Conservation (phyloP, 345 rosid genomes). For the Kernera saxatilis region DNA sequence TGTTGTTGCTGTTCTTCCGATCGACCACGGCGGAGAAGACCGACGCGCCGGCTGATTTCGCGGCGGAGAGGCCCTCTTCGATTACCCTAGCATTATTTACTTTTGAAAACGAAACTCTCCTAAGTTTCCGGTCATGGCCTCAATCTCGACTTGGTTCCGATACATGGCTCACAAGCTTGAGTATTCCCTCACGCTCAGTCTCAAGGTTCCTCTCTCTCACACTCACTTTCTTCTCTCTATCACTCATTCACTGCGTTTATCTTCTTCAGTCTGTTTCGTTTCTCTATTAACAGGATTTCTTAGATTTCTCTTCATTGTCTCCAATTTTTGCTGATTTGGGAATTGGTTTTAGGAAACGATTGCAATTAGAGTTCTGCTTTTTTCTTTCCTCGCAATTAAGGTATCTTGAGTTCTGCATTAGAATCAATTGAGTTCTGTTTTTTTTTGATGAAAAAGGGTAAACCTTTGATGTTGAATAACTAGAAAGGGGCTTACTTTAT, state of each 20-base stretch:
- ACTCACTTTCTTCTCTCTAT: too few species aligned
- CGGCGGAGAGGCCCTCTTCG: slow-evolving; percentile 12
- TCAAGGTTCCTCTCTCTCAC: slow-evolving; percentile 48
- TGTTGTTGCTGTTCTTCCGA: slow-evolving; percentile 6
- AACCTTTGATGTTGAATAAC: neutral
- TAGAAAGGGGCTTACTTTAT: neutral
- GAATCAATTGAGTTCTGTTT: neutral
- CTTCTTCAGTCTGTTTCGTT: neutral
- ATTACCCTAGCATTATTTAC: neutral
- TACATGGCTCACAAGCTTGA: slow-evolving; percentile 65
- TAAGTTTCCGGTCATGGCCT: slow-evolving; percentile 48
- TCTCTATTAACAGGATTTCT: too few species aligned
- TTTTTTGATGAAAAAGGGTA: neutral
- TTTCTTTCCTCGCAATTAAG: neutral
- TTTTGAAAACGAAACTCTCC: neutral
- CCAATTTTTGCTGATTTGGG: neutral
- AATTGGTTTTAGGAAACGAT: neutral
- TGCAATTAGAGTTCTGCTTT: neutral
- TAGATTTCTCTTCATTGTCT: too few species aligned
- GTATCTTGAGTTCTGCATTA: slow-evolving; percentile 8
- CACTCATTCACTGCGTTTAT: neutral
- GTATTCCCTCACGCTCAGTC: slow-evolving; percentile 53
- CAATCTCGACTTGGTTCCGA: slow-evolving; percentile 69
- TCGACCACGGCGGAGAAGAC: slow-evolving; percentile 13
- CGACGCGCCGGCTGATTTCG: neutral